Percentiles rank a stretch among this genome's conserved stretches.
These are phyloP conservation scores for Fusarium annulatum DNA, from an alignment of 2,329 filamentous ascomycete species.

Conservation along the genomic window DNA sequence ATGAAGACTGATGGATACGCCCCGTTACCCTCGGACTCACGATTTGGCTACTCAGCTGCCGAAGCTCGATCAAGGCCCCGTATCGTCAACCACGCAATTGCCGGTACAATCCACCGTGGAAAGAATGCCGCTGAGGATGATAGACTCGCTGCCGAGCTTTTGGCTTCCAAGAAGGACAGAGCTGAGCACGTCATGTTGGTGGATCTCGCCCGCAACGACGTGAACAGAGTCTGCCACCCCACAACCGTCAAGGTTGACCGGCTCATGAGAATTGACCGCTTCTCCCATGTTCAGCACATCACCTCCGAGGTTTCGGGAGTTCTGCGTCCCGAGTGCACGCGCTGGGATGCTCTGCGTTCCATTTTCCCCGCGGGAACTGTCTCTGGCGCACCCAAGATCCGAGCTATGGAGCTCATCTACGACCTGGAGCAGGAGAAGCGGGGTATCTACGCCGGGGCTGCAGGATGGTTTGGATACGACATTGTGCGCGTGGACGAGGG, in stretches of 20 bases:
- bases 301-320: slow-evolving; percentile 95
- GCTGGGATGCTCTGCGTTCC: slow-evolving; percentile 94
- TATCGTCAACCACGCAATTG: slow-evolving; percentile 96
- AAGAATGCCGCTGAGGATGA: slow-evolving; percentile 81
- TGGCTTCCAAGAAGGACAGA: slow-evolving; percentile 78
- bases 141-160: slow-evolving; percentile 74
- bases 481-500: slow-evolving; percentile 71
- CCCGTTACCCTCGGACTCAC: slow-evolving; percentile 36
- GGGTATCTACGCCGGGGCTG: slow-evolving; percentile 93
- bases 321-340: slow-evolving; percentile 82
- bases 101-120: slow-evolving; percentile 91
- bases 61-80: slow-evolving; percentile 74
- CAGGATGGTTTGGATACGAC: slow-evolving; percentile 95
- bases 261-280: slow-evolving; percentile 93
- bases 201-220: slow-evolving; percentile 93
- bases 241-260: slow-evolving; percentile 89
- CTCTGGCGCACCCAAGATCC: slow-evolving; percentile 93
- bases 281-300: slow-evolving; percentile 97
- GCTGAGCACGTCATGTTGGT: slow-evolving; percentile 98
- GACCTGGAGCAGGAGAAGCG: slow-evolving; percentile 95
- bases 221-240: slow-evolving; percentile 95
- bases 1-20: slow-evolving; percentile 71
- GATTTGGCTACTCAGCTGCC: slow-evolving; percentile 42
- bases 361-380: slow-evolving; percentile 98
- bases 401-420: slow-evolving; percentile 96